Base-by-base conservation (phyloP, 345 rosid genomes). In the Capsella bursapastoris region DNA sequence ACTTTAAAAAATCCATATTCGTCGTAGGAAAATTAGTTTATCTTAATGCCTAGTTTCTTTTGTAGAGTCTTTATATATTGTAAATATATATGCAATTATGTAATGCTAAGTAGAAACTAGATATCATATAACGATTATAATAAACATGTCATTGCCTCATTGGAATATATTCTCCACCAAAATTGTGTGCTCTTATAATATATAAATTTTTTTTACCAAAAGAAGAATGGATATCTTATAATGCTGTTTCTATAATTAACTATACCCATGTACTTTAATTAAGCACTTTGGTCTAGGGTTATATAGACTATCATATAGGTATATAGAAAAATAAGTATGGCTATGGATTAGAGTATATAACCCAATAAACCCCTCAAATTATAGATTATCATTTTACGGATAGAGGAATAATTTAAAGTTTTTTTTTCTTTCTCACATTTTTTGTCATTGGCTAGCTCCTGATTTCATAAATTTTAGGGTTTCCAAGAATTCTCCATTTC, bases 221-320 rank as follows among this genome's bases (percentile, higher is more conserved):
- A 86, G 79, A 83, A 86, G 96, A 86, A 87, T 22, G 84, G 81
- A 66, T 84, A 78, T 79, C 63, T 72, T 79, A 80, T 87, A 77
- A 87, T 86, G 71, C 51, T 57, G 12, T 31, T 35, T 58, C 34
- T 31, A 72, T 11, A 61, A 4, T 41, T 27, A 29, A 72, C 15
- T 52, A 62, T 67, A 25, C 48, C 18, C 31, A 58, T 63, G 52
- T 64, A 50, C 56, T 71, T 59, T 66, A 34, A n/a, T 63, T 64
- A 66, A 71, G 58, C 44, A 66, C 51, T 31, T 66, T 58, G 65
- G 63, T 48, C 62, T 84, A 84, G 84, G 81, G 73, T 68, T 79
- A 50, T 79, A 50, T 67, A 66, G 71, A 64, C 64, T 47, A 49
- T 56, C 41, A 37, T 29, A 29, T 71, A 70, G 70, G 53, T 13